Conservation (phyloP, 768 basidiomycete genomes). For the Tricholoma bakamatsutake region DNA sequence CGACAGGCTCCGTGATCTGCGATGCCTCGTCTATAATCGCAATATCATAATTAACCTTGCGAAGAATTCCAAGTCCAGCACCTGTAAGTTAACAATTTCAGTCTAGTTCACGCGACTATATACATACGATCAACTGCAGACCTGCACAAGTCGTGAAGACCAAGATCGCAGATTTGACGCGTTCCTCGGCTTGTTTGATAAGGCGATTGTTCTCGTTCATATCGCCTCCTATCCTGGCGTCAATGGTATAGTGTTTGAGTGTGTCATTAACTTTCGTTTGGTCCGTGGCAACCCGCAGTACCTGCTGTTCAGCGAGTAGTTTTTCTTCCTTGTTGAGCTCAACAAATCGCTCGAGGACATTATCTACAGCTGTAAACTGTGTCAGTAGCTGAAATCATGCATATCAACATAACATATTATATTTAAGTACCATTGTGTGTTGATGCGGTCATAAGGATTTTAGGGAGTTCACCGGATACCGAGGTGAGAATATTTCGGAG, state of each 20-base stretch:
- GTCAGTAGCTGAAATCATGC: background rate
- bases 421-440: conserved; percentile 52
- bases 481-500: conserved; percentile 35
- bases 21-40: conserved; percentile 68
- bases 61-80: conserved; percentile 52
- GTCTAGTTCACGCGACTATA: background rate
- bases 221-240: conserved; percentile 60
- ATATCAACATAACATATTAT: background rate
- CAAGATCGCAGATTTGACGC: conserved; percentile 50
- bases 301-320: conserved; percentile 47
- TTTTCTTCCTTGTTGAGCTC: conserved; percentile 35
- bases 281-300: conserved; percentile 67
- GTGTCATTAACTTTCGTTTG: conserved; percentile 53
- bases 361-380: conserved; percentile 56
- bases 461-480: conserved; percentile 26
- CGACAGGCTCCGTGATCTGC: conserved; percentile 61
- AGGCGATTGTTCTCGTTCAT: conserved; percentile 53
- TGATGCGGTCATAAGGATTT: conserved; percentile 66
- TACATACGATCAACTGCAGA: conserved; percentile 6
- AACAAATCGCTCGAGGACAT: conserved; percentile 60
- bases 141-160: conserved; percentile 66
- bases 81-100: conserved; percentile 20
- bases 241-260: conserved; percentile 54
- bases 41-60: conserved; percentile 51
- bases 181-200: conserved; percentile 51